These are phyloP conservation scores for Boletus coccyginus DNA, from an alignment of 768 basidiomycete species.

Conservation along the genomic window DNA sequence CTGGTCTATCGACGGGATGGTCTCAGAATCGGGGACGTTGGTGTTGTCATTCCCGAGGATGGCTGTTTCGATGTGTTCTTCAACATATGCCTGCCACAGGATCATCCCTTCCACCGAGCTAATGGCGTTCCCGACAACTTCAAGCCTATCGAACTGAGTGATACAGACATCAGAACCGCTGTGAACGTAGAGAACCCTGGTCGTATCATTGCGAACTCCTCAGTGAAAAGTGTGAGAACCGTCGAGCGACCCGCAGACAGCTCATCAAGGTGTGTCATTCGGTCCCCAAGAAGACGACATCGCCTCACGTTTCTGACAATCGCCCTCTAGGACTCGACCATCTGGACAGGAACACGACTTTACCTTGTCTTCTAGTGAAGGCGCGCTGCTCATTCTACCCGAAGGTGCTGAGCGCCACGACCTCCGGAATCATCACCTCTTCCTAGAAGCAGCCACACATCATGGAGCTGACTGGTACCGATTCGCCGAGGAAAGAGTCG, in stretches of 20 bases:
- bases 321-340: not conserved
- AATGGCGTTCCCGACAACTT: conserved; percentile 29
- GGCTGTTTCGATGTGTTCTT: conserved; percentile 2
- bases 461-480: too few relatives aligned
- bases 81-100: conserved; percentile 14
- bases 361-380: conserved; percentile 18
- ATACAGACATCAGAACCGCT: conserved; percentile 1
- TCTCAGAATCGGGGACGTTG: conserved; percentile 35
- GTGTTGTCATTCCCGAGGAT: conserved; percentile 20
- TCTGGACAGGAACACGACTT: conserved; percentile 2
- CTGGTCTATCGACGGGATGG: conserved; percentile 24
- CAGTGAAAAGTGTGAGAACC: too few relatives aligned
- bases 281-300: not conserved
- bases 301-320: not conserved
- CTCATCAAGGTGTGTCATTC: not conserved
- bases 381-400: conserved; percentile 31
- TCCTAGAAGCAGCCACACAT: too few relatives aligned
- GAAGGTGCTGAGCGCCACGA: conserved; percentile 18
- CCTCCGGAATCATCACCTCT: too few relatives aligned
- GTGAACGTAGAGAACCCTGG: conserved; percentile 5
- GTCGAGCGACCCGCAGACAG: not conserved
- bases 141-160: conserved; percentile 12
- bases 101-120: not conserved
- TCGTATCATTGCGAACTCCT: not conserved
- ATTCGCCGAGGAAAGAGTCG: too few relatives aligned